These are phyloP conservation scores for Metschnikowia shivogae DNA, from an alignment of 805 yeast species.

Conservation along the genomic window DNA sequence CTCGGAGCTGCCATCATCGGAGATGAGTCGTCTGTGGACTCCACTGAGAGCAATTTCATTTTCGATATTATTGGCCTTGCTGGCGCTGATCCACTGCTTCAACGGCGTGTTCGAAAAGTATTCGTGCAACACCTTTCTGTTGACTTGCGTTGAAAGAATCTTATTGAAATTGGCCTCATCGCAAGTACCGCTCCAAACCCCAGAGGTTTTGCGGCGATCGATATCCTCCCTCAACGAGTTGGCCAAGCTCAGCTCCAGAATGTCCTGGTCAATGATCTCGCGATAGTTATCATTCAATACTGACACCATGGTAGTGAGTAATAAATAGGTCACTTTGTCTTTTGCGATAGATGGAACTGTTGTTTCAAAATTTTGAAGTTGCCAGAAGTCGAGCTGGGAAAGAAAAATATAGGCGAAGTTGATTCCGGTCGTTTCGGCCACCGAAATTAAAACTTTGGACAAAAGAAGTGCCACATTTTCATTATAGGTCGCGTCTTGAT, in stretches of 20 bases:
- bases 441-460: conserved; percentile 20
- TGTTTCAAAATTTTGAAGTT: conserved; percentile 19
- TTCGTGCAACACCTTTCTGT: conserved; percentile 21
- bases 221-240: conserved; percentile 22
- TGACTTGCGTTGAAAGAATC: conserved; percentile 8
- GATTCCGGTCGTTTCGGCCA: conserved; percentile 38
- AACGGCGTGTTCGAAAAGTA: conserved; percentile 26
- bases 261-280: conserved; percentile 21
- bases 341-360: conserved; percentile 11
- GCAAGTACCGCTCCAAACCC: conserved; percentile 23
- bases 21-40: background rate
- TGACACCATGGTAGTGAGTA: conserved; percentile 24
- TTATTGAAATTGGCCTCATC: background rate
- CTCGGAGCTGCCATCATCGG: conserved; percentile 2
- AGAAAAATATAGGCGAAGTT: conserved; percentile 44
- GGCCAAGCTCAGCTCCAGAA: conserved; percentile 19
- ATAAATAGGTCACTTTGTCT: conserved; percentile 33
- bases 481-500: conserved; percentile 20
- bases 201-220: conserved; percentile 21
- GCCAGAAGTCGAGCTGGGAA: conserved; percentile 46
- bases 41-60: conserved; percentile 2
- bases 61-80: background rate
- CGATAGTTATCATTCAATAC: conserved; percentile 28
- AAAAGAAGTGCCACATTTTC: conserved; percentile 13
- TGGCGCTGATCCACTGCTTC: conserved; percentile 25